Percentiles rank a stretch among this genome's conserved stretches.
Conservation (phyloP, 306 rosid genomes). For the Arachis hypogaea region DNA sequence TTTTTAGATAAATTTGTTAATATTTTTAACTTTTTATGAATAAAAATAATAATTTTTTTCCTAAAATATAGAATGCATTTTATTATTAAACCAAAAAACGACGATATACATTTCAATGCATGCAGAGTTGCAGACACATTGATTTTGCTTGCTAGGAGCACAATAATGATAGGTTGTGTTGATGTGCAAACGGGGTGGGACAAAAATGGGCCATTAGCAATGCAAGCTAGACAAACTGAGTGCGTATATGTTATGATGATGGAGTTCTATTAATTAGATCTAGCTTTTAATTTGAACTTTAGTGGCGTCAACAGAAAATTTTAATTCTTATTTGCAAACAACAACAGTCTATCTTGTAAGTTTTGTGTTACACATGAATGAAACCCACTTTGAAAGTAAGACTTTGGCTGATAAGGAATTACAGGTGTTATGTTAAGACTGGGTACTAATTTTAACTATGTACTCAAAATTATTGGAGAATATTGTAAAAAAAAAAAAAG, state of each 20-base stretch:
- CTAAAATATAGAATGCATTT: conserved; percentile 9
- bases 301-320: conserved; percentile 12
- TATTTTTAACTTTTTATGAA: too few relatives aligned
- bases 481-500: too few relatives aligned
- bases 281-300: conserved; percentile 10
- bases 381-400: neutral
- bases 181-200: conserved; percentile 34
- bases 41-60: too few relatives aligned
- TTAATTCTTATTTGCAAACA: neutral
- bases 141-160: conserved; percentile 37
- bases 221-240: too few relatives aligned
- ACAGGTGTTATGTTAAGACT: neutral
- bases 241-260: conserved; percentile 1
- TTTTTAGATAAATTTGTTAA: too few relatives aligned
- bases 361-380: conserved; percentile 9
- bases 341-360: neutral
- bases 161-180: conserved; percentile 33
- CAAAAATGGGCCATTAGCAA: conserved; percentile 33
- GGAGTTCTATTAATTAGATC: conserved; percentile 9
- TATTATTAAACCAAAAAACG: conserved; percentile 27
- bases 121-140: conserved; percentile 44
- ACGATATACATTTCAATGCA: conserved; percentile 21
- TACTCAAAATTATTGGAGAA: too few relatives aligned
- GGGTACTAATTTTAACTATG: too few relatives aligned
- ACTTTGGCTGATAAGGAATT: neutral